Evolutionary conservation across 306 rosid species (phyloP).

Genomic region (Glycyrrhiza uralensis): DNA sequence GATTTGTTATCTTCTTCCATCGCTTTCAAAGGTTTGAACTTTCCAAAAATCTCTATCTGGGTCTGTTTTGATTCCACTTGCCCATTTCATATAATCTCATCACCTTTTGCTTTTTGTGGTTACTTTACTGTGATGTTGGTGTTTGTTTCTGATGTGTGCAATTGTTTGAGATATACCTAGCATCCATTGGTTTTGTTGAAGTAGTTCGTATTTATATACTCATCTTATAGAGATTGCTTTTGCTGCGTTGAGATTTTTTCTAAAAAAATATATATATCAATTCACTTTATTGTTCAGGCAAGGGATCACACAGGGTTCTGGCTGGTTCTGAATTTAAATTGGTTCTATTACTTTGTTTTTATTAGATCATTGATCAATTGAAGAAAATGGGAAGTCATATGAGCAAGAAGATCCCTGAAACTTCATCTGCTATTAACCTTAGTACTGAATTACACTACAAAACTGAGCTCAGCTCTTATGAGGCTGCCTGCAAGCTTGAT

Average conservation of each 20-base stretch:
- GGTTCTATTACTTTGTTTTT: constrained; percentile 19
- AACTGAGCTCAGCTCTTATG: constrained; percentile 67
- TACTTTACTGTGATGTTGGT: neutral
- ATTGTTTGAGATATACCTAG: neutral
- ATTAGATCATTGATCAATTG: constrained; percentile 25
- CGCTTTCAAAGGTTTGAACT: constrained; percentile 42
- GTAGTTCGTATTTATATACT: constrained; percentile 10
- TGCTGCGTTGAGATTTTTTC: neutral
- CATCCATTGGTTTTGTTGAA: neutral
- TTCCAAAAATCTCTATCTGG: constrained; percentile 34
- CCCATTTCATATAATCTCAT: neutral
- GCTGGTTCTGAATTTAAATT: constrained; percentile 23
- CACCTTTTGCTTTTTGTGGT: neutral
- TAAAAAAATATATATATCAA: neutral
- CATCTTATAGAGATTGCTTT: neutral
- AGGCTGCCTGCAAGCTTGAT: constrained; percentile 79
- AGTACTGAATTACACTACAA: constrained; percentile 46
- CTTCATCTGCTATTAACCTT: constrained; percentile 41
- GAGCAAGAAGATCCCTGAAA: constrained; percentile 64
- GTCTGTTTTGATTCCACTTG: constrained; percentile 30
- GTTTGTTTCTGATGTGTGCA: constrained; percentile 12
- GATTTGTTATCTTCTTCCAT: constrained; percentile 29
- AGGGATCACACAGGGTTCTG: constrained; percentile 13
- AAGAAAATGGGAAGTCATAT: constrained; percentile 76
- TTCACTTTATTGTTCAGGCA: neutral